A percentile compares a stretch with the other conserved stretches of the same genome.
Evolutionary conservation across 805 yeast species (phyloP).

Genomic region (Alloascoidea hylecoeti): DNA sequence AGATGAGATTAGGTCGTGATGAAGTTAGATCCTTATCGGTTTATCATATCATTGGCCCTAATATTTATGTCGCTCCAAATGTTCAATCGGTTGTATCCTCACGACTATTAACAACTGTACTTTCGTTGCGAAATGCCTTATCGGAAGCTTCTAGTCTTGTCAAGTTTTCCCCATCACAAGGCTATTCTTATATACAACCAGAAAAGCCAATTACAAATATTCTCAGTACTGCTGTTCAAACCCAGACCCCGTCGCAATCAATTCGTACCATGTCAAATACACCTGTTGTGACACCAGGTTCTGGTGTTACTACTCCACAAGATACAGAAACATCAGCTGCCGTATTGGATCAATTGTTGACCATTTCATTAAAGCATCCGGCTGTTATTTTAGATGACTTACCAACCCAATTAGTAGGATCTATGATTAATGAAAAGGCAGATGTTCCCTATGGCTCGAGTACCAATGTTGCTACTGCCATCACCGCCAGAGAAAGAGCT

Average conservation of each 20-base stretch:
- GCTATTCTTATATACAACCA: slow-evolving; percentile 23
- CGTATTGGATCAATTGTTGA: background rate
- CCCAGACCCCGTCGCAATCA: background rate
- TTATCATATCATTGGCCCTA: slow-evolving; percentile 83
- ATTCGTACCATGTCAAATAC: background rate
- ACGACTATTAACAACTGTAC: slow-evolving; percentile 40
- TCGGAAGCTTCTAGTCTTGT: slow-evolving; percentile 31
- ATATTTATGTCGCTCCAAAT: slow-evolving; percentile 81
- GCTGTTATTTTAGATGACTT: background rate
- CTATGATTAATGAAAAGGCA: background rate
- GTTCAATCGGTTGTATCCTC: slow-evolving; percentile 61
- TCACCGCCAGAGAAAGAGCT: slow-evolving; percentile 1
- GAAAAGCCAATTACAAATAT: background rate
- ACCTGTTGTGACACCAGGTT: background rate
- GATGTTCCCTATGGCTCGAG: slow-evolving; percentile 1
- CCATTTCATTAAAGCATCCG: background rate
- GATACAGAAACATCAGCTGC: background rate
- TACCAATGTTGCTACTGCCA: background rate
- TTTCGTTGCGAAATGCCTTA: slow-evolving; percentile 30
- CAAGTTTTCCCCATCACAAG: slow-evolving; percentile 44
- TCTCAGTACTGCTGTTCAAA: background rate
- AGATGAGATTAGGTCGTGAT: slow-evolving; percentile 41
- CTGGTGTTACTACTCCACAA: background rate
- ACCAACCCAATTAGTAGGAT: background rate
- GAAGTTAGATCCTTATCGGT: slow-evolving; percentile 48